Conservation (phyloP, 345 rosid species). For the Schrenkiella parvula region DNA sequence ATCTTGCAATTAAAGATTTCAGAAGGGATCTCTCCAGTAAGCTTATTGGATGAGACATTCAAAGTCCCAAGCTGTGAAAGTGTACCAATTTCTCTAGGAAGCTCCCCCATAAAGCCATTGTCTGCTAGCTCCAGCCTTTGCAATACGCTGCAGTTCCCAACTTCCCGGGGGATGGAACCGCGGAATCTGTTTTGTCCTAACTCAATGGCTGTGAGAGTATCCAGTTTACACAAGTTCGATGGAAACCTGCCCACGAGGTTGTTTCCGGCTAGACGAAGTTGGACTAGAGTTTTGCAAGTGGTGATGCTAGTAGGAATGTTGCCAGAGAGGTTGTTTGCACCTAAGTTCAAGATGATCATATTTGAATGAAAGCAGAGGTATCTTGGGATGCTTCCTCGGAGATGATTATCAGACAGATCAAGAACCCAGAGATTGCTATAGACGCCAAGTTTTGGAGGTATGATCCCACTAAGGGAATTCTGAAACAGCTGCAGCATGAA, state of each 20-base stretch:
- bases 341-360: conserved; percentile 60
- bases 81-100: conserved; percentile 71
- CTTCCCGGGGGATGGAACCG: conserved; percentile 65
- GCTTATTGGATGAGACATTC: conserved; percentile 69
- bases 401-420: conserved; percentile 65
- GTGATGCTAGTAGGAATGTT: conserved; percentile 57
- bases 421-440: conserved; percentile 72
- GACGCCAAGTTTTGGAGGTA: conserved; percentile 68
- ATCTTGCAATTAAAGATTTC: conserved; percentile 63
- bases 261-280: conserved; percentile 63
- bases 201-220: conserved; percentile 61
- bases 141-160: conserved; percentile 60
- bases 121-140: conserved; percentile 66
- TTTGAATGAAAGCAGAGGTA: conserved; percentile 53
- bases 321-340: conserved; percentile 65
- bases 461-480: conserved; percentile 60
- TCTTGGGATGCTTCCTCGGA: conserved; percentile 63
- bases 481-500: conserved; percentile 71
- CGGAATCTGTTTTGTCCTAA: conserved; percentile 62
- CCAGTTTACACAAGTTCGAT: conserved; percentile 56
- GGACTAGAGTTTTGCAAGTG: conserved; percentile 57
- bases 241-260: conserved; percentile 61
- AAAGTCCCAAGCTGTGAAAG: conserved; percentile 63
- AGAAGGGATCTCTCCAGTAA: conserved; percentile 59
- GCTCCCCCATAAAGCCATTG: conserved; percentile 54